Percentiles rank a stretch among this genome's conserved stretches.
Evolutionary conservation across 345 rosid genomes (phyloP).

Genomic region (Populus simonii): DNA sequence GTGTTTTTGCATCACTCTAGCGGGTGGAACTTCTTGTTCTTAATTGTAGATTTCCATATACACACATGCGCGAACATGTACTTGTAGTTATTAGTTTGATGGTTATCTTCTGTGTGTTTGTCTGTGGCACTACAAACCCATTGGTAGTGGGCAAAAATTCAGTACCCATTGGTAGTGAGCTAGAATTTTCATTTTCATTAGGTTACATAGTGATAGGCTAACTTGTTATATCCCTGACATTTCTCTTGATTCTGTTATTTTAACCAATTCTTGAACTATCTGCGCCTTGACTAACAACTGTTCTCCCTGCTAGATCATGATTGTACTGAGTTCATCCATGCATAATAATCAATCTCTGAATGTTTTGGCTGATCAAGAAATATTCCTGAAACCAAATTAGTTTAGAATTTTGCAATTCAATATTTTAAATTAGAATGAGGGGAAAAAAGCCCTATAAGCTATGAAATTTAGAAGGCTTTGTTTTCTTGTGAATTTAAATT

Average conservation of each 20-base stretch:
- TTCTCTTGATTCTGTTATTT: neutral
- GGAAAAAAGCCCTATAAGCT: neutral
- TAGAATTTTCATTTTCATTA: too few species aligned
- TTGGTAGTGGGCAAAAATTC: too few species aligned
- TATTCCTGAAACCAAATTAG: neutral
- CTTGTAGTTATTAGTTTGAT: neutral
- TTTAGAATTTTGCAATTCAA: neutral
- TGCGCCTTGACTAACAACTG: neutral
- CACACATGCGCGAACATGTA: neutral
- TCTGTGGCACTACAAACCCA: neutral
- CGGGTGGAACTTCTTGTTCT: too few species aligned
- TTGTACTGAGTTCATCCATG: neutral
- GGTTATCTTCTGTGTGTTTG: neutral
- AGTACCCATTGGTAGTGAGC: too few species aligned
- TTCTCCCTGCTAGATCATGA: neutral
- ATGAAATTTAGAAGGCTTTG: neutral
- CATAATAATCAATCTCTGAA: neutral
- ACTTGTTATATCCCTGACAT: neutral
- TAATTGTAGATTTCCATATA: too few species aligned
- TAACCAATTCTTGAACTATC: neutral
- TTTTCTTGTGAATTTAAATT: neutral
- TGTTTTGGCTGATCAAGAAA: neutral
- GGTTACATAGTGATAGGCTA: neutral
- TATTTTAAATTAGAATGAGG: neutral
- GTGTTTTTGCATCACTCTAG: too few species aligned